Percentiles rank a stretch among this genome's conserved stretches.
These are phyloP conservation scores for Russula olivacea DNA, from an alignment of 768 basidiomycete species.

Conservation along the genomic window DNA sequence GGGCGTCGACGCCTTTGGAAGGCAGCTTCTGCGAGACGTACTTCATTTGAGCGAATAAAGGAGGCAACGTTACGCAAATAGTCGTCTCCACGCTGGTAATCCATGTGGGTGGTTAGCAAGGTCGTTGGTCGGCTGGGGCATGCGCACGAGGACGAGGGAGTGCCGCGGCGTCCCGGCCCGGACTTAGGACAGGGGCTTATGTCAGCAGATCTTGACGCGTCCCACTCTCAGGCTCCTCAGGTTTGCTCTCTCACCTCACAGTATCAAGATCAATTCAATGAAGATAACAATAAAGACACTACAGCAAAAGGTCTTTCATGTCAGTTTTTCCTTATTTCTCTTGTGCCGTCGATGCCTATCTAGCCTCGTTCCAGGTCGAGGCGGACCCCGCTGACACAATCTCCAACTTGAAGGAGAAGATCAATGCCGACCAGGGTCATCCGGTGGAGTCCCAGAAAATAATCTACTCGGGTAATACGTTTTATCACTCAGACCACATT, in stretches of 20 bases:
- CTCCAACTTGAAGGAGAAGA: slow-evolving; percentile 76
- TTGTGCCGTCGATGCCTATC: not conserved
- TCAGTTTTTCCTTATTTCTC: slow-evolving; percentile 29
- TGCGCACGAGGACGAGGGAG: not conserved
- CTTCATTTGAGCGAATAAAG: slow-evolving; percentile 70
- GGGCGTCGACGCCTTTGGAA: slow-evolving; percentile 45
- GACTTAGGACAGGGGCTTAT: not conserved
- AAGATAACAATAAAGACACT: slow-evolving; percentile 95
- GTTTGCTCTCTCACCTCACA: not conserved
- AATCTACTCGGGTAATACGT: slow-evolving; percentile 86
- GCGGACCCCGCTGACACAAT: slow-evolving; percentile 73
- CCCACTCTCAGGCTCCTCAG: not conserved
- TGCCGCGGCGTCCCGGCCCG: not conserved
- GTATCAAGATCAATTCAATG: slow-evolving; percentile 54
- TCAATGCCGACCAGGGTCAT: slow-evolving; percentile 69
- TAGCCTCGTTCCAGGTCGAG: slow-evolving; percentile 50
- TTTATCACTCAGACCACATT: slow-evolving; percentile 12
- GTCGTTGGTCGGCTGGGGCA: slow-evolving; percentile 30
- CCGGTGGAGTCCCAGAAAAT: slow-evolving; percentile 76
- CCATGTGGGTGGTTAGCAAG: slow-evolving; percentile 38
- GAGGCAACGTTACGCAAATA: slow-evolving; percentile 64
- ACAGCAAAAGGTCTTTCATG: slow-evolving; percentile 86
- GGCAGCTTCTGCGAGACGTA: slow-evolving; percentile 61
- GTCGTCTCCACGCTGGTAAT: slow-evolving; percentile 62
- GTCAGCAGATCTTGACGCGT: slow-evolving; percentile 7